phyloP scores from a whole-genome alignment of 257 asterid genomes.

The Primulina eburnea region DNA sequence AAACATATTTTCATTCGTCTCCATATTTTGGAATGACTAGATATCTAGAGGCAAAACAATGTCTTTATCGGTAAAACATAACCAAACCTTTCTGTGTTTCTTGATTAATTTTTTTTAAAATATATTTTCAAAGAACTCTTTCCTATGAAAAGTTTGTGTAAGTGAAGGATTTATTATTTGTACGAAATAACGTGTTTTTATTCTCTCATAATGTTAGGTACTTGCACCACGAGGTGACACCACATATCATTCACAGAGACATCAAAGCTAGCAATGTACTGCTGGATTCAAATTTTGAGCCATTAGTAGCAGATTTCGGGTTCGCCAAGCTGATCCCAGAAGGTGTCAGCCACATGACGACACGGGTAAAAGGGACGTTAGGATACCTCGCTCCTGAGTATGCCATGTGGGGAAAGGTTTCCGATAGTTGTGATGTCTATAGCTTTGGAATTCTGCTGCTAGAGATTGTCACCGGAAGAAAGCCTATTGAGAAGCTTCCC shows the following conservation, averaged over 20 bases:
- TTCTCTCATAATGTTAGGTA: conserved; percentile 38
- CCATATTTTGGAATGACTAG: too few species aligned
- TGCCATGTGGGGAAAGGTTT: conserved; percentile 92
- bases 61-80: too few species aligned
- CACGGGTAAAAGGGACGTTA: conserved; percentile 78
- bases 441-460: conserved; percentile 71
- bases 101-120: too few species aligned
- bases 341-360: conserved; percentile 92
- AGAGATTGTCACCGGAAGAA: conserved; percentile 64
- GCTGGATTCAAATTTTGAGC: conserved; percentile 64
- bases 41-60: too few species aligned
- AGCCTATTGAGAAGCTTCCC: conserved; percentile 76
- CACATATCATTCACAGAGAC: conserved; percentile 82
- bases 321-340: conserved; percentile 86
- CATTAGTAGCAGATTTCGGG: conserved; percentile 78
- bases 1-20: too few species aligned
- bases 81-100: too few species aligned
- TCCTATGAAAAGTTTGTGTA: too few species aligned
- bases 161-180: too few species aligned
- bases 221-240: conserved; percentile 76
- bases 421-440: conserved; percentile 78
- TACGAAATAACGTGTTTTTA: neutral
- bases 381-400: conserved; percentile 86
- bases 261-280: conserved; percentile 82
- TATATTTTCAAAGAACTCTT: too few species aligned